Conservation (phyloP, 2,329 filamentous ascomycete genomes). For the Fusarium globosum region DNA sequence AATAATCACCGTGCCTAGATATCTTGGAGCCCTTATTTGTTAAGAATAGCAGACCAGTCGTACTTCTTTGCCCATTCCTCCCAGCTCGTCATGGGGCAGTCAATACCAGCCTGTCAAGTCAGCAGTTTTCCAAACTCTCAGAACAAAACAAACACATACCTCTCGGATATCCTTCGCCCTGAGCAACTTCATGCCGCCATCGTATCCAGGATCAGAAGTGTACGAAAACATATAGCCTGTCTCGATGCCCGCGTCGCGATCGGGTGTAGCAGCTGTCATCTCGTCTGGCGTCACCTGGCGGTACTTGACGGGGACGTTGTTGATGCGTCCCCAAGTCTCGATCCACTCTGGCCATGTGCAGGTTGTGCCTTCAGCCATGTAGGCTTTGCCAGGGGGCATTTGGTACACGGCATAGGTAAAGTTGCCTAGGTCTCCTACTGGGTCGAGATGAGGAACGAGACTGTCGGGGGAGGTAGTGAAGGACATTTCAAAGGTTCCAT, state of each 20-base stretch:
- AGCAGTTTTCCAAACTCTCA: not conserved
- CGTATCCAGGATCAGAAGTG: conserved; percentile 60
- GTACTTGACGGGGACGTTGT: conserved; percentile 51
- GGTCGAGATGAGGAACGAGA: conserved; percentile 57
- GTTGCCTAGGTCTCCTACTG: conserved; percentile 59
- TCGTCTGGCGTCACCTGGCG: conserved; percentile 54
- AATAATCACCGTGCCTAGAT: not conserved
- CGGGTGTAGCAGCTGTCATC: conserved; percentile 52
- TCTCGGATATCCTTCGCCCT: conserved; percentile 57
- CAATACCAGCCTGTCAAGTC: conserved; percentile 54
- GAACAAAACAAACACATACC: conserved; percentile 46
- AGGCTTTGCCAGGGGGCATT: conserved; percentile 60
- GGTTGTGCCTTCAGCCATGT: conserved; percentile 60
- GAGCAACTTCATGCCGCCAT: conserved; percentile 57
- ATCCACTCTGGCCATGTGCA: conserved; percentile 61
- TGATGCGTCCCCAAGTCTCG: conserved; percentile 54
- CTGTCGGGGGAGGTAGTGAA: conserved; percentile 57
- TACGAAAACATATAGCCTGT: conserved; percentile 60
- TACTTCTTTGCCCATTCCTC: conserved; percentile 51
- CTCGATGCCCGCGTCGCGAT: conserved; percentile 57
- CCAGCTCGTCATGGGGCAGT: conserved; percentile 56
- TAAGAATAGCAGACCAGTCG: conserved; percentile 49
- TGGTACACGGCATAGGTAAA: conserved; percentile 62
- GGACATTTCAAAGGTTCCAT: conserved; percentile 59
- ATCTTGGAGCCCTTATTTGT: not conserved